phyloP scores from a whole-genome alignment of 257 asterid genomes.

The Buddleja alternifolia region DNA sequence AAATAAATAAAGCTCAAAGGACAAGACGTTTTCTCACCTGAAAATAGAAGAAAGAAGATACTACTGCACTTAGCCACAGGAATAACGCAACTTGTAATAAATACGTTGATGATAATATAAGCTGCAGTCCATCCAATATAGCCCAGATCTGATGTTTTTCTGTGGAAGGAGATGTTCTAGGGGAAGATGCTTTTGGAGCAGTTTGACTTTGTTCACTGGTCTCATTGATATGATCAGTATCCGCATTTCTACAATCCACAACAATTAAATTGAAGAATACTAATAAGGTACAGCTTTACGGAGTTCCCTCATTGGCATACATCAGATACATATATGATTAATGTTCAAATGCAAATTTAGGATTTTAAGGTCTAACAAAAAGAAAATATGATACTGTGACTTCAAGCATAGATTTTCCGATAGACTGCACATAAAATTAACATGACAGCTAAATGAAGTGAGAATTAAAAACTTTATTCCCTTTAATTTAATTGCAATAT shows the following conservation, averaged over 20 bases:
- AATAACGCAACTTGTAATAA: conserved; percentile 81
- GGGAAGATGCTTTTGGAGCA: conserved; percentile 51
- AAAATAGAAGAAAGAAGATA: conserved; percentile 96
- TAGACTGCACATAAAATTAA: not conserved
- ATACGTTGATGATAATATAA: conserved; percentile 79
- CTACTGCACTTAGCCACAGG: conserved; percentile 90
- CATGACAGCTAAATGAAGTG: not conserved
- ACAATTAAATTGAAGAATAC: conserved; percentile 25
- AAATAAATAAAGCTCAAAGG: conserved; percentile 2
- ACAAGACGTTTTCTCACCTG: conserved; percentile 58
- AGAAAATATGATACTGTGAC: conserved; percentile 1
- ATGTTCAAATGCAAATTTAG: not conserved
- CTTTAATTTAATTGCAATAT: not conserved
- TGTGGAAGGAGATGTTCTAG: conserved; percentile 47
- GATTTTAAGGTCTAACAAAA: not conserved
- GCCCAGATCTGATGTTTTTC: conserved; percentile 76
- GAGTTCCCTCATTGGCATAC: conserved; percentile 24
- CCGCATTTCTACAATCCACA: conserved; percentile 62
- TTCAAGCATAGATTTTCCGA: not conserved
- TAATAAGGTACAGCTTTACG: conserved; percentile 20
- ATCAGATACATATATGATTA: not conserved
- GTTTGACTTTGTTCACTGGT: conserved; percentile 47
- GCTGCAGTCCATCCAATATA: conserved; percentile 83
- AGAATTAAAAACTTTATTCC: not conserved
- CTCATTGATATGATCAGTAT: conserved; percentile 43